A percentile compares a stretch with the other conserved stretches of the same genome.
Conservation (phyloP, 2,329 filamentous ascomycete genomes). For the Botrytis porri region DNA sequence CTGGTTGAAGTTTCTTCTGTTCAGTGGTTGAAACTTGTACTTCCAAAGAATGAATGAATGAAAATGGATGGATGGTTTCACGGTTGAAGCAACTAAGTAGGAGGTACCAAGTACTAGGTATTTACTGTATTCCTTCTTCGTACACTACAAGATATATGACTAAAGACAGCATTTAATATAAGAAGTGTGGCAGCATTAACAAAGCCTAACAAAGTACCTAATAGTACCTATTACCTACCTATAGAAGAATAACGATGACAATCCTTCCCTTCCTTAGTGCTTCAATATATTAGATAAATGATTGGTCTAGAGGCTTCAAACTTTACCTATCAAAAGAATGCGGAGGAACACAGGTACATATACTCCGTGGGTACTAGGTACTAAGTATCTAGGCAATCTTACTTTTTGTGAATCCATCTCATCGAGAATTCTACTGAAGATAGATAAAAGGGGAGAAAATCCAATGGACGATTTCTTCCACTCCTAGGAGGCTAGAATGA, state of each 20-base stretch:
- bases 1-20: constrained; percentile 6
- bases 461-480: background rate
- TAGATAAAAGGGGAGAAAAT: background rate
- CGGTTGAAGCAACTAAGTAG: background rate
- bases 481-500: background rate
- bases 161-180: background rate
- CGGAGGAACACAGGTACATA: background rate
- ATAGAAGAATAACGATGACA: background rate
- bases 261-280: background rate
- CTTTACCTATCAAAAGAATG: background rate
- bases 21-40: background rate
- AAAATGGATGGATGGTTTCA: background rate
- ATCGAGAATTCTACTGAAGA: background rate
- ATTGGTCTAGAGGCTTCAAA: background rate
- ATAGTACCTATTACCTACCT: background rate
- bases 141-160: background rate
- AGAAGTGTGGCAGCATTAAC: background rate
- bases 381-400: background rate
- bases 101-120: background rate
- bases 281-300: background rate
- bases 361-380: background rate
- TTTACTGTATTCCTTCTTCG: background rate
- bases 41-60: background rate
- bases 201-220: background rate
- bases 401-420: background rate